Base-by-base conservation (phyloP, 1,284 basidiomycete species). In the Earliella scabrosa region DNA sequence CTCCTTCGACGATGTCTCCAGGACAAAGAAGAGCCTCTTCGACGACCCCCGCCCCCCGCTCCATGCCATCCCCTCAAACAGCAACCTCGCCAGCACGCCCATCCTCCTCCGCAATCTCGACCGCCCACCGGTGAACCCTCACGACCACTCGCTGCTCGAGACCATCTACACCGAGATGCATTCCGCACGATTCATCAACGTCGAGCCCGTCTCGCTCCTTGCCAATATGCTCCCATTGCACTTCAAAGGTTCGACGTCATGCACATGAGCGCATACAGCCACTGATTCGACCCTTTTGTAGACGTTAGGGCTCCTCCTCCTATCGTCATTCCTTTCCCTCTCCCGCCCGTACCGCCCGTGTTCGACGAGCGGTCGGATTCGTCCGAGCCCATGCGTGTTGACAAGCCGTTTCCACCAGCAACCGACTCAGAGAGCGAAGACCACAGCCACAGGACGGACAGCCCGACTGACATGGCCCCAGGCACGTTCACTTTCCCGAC, bases 101-200 rank as follows among this genome's bases (percentile, higher is more conserved):
- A 24, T 57, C 38, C 50, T 56, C 11, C 23, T 51, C 8, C 54
- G 45, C 34, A 53, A 13, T 10, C 26, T 54, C 46, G 58, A 56
- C 35, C 50, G 54, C 21, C 57, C 64, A 68, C 52, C 80, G 0
- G 60, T 65, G 5, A 83, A 89, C 63, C 87, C 87, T 4, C 75
- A 85, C n/a, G 86, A 90, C 60, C 88, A 90, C 66, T 78, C 79
- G 0, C 60, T 87, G 18, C 73, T 90, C 21, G 82, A 86, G 60
- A 71, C 72, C 43, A 85, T 88, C n/a, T 89, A 88, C 71, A 76
- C 73, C 31, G 83, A 86, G 62, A 85, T 87, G 82, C 83, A 88
- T 35, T 78, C 79, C 3, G 74, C 80, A 7, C 72, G 86, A 31
- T 89, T 87, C 62, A 83, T 90, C 64, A 90, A 89, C 64, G 69